Evolutionary conservation across 2,329 filamentous ascomycete genomes (phyloP).

Genomic region (Pestalotiopsis sp.): DNA sequence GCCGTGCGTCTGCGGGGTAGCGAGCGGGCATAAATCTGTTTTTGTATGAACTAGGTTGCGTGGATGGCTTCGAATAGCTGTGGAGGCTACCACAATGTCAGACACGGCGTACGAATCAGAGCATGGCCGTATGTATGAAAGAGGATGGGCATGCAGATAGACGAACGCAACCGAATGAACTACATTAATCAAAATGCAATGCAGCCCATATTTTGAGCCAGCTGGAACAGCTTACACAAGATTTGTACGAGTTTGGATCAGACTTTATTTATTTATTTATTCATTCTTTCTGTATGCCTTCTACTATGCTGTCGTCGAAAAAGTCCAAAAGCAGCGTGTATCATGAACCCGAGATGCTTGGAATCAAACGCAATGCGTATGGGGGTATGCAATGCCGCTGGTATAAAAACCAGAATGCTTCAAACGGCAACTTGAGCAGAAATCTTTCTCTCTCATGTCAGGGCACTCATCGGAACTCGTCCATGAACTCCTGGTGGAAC

Average conservation of each 20-base stretch:
- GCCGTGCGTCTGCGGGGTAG: conserved; percentile 92
- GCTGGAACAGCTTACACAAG: neutral
- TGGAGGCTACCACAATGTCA: neutral
- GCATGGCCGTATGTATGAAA: conserved; percentile 2
- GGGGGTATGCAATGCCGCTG: neutral
- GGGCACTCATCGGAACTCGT: conserved; percentile 63
- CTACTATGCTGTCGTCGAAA: neutral
- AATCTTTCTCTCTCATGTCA: neutral
- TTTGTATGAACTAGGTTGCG: neutral
- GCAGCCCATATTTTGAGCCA: neutral
- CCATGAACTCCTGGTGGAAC: conserved; percentile 92
- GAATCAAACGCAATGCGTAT: neutral
- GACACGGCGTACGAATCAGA: neutral
- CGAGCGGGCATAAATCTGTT: conserved; percentile 72
- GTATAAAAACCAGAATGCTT: neutral
- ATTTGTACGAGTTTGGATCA: neutral
- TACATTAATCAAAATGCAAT: neutral
- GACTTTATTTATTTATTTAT: neutral
- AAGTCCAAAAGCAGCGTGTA: neutral
- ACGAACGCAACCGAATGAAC: neutral
- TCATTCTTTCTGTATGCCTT: neutral
- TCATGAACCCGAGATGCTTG: neutral
- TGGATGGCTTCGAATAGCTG: neutral
- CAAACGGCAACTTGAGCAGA: neutral
- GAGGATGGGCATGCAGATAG: neutral